A percentile compares a stretch with the other conserved stretches of the same genome.
phyloP scores from a whole-genome alignment of 768 basidiomycete genomes.

The Fibroporia radiculosa region DNA sequence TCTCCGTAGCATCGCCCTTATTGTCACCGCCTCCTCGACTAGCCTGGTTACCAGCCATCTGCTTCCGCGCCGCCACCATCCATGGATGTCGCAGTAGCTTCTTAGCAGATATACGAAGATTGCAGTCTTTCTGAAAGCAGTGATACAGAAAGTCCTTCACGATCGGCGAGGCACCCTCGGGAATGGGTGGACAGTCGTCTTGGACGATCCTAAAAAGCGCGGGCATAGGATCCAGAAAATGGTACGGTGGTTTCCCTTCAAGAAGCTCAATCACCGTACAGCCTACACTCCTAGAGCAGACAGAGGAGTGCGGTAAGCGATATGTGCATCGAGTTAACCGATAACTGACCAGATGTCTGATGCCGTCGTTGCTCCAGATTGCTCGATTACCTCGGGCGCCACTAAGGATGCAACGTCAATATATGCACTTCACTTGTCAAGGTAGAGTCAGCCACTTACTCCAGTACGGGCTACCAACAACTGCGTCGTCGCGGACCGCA shows the following conservation, averaged over 20 bases:
- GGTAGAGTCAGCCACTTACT: conserved; percentile 46
- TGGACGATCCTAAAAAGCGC: conserved; percentile 98
- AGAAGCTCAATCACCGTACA: conserved; percentile 96
- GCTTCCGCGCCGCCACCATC: conserved; percentile 84
- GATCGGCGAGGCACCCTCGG: conserved; percentile 89
- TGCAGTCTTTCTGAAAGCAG: conserved; percentile 97
- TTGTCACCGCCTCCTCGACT: conserved; percentile 27
- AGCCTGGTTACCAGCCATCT: conserved; percentile 42
- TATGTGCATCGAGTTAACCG: not conserved
- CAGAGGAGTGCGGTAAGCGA: not conserved
- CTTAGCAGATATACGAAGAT: conserved; percentile 88
- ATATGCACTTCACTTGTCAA: not conserved
- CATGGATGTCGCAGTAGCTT: conserved; percentile 91
- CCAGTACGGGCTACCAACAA: conserved; percentile 98
- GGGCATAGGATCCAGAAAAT: conserved; percentile 95
- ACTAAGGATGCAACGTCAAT: conserved; percentile 35
- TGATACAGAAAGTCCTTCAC: conserved; percentile 96
- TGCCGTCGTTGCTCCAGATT: conserved; percentile 92
- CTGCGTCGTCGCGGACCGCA: conserved; percentile 77
- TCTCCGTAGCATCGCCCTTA: conserved; percentile 27
- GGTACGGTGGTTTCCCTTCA: conserved; percentile 90
- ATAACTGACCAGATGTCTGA: conserved; percentile 83
- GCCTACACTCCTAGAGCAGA: conserved; percentile 62
- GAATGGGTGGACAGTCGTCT: conserved; percentile 95
- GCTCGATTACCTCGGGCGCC: conserved; percentile 99